A percentile compares a stretch with the other conserved stretches of the same genome.
phyloP scores from a whole-genome alignment of 805 yeast genomes.

The Kazachstania kunashirensis region DNA sequence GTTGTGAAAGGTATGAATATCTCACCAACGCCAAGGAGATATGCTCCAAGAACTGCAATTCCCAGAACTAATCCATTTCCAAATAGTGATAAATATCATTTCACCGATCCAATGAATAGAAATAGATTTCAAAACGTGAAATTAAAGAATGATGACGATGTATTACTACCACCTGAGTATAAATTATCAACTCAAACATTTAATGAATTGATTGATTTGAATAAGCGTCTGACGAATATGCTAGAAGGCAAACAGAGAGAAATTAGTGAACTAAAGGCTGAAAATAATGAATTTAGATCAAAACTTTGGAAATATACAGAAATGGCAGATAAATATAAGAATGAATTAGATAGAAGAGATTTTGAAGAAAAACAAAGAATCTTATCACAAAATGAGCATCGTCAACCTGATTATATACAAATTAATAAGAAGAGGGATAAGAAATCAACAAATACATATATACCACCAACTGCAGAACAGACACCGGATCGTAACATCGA shows the following conservation, averaged over 20 bases:
- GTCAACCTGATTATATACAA: slow-evolving; percentile 13
- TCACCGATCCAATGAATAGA: slow-evolving; percentile 4
- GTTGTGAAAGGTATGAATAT: too few species aligned
- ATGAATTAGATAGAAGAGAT: slow-evolving; percentile 1
- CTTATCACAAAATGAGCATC: slow-evolving; percentile 11
- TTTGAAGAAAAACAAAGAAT: slow-evolving; percentile 7
- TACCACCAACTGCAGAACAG: background rate
- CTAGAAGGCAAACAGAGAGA: slow-evolving; percentile 23
- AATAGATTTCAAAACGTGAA: background rate
- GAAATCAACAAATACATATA: background rate
- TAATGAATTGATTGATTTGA: slow-evolving; percentile 31
- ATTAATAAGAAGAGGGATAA: slow-evolving; percentile 16
- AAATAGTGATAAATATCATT: slow-evolving; percentile 3
- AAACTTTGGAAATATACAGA: slow-evolving; percentile 9
- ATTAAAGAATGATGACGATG: slow-evolving; percentile 9
- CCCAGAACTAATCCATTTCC: background rate
- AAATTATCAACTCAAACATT: slow-evolving; percentile 31
- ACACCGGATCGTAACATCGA: background rate
- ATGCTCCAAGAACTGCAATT: slow-evolving; percentile 6
- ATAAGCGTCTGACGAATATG: slow-evolving; percentile 29
- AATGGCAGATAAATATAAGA: slow-evolving; percentile 19
- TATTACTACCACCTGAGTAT: slow-evolving; percentile 29
- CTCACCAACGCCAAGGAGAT: slow-evolving; percentile 27
- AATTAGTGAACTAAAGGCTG: slow-evolving; percentile 3
- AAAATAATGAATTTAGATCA: slow-evolving; percentile 4